phyloP scores from a whole-genome alignment of 805 yeast genomes.

The Yamadazyma scolyti region DNA sequence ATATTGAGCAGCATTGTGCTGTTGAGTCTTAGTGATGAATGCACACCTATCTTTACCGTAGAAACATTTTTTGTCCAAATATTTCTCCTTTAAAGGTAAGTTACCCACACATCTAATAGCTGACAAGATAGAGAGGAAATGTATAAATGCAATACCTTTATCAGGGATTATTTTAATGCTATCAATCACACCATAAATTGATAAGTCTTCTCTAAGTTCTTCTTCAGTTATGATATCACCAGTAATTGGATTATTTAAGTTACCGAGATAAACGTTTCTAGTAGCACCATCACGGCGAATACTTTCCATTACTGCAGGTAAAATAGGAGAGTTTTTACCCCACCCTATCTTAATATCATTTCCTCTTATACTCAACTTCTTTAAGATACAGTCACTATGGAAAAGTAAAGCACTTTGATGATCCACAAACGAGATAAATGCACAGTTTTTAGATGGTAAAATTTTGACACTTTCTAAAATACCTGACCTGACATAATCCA shows the following conservation, averaged over 20 bases:
- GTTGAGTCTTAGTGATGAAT: conserved; percentile 90
- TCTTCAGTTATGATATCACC: conserved; percentile 53
- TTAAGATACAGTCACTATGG: conserved; percentile 89
- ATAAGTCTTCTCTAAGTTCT: conserved; percentile 62
- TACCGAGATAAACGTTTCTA: conserved; percentile 88
- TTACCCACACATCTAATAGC: conserved; percentile 85
- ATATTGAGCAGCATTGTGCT: conserved; percentile 95
- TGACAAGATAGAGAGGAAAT: conserved; percentile 77
- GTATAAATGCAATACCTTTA: conserved; percentile 87
- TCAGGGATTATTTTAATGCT: conserved; percentile 74
- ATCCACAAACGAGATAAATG: conserved; percentile 85
- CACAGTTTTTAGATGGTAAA: conserved; percentile 83
- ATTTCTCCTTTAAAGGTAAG: conserved; percentile 63
- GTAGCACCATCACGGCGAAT: conserved; percentile 88
- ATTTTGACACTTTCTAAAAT: conserved; percentile 76
- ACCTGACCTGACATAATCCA: conserved; percentile 90
- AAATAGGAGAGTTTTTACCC: conserved; percentile 79
- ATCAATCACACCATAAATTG: conserved; percentile 79
- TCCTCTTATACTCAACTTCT: conserved; percentile 74
- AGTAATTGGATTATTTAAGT: conserved; percentile 56
- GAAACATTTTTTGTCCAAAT: conserved; percentile 73
- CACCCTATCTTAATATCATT: conserved; percentile 87
- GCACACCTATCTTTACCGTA: conserved; percentile 96
- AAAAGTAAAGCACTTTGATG: conserved; percentile 85
- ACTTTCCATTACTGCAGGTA: conserved; percentile 69